Evolutionary conservation across 2,329 filamentous ascomycete genomes (phyloP).

Genomic region (Sporothrix globosa): DNA sequence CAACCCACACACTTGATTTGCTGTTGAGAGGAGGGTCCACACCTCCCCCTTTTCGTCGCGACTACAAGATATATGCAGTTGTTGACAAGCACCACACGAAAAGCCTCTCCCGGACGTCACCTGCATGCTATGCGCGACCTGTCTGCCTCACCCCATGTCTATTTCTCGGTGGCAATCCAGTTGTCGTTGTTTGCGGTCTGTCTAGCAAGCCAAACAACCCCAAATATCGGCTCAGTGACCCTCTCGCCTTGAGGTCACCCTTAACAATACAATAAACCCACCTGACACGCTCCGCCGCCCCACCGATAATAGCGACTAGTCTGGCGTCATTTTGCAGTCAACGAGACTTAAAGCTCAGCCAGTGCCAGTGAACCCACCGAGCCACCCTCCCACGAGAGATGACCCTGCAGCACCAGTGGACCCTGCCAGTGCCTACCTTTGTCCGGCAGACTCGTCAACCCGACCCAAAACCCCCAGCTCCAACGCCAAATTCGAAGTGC

Average conservation of each 20-base stretch:
- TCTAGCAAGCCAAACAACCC: not conserved
- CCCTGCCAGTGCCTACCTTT: not conserved
- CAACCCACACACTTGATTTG: not conserved
- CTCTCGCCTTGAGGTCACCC: not conserved
- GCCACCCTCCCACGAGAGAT: not conserved
- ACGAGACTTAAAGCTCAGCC: not conserved
- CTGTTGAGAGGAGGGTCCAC: conserved; percentile 2
- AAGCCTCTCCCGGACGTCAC: not conserved
- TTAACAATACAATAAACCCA: conserved; percentile 17
- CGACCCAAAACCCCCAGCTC: not conserved
- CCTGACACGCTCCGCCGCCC: conserved; percentile 21
- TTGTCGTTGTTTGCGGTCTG: not conserved
- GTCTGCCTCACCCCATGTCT: not conserved
- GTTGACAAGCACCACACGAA: not conserved
- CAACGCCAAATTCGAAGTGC: not conserved
- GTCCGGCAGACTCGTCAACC: not conserved
- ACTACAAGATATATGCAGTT: not conserved
- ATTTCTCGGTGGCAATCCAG: not conserved
- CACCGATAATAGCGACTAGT: conserved; percentile 14
- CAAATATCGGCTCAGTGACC: not conserved
- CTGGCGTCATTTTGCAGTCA: conserved; percentile 24
- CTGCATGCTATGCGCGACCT: not conserved
- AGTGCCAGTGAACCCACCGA: not conserved
- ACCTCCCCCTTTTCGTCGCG: conserved; percentile 14
- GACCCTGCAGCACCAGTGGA: conserved; percentile 18